Percentiles rank a stretch among this genome's conserved stretches.
Conservation (phyloP, 2,329 filamentous ascomycete species). For the Calonectria fujianensis region DNA sequence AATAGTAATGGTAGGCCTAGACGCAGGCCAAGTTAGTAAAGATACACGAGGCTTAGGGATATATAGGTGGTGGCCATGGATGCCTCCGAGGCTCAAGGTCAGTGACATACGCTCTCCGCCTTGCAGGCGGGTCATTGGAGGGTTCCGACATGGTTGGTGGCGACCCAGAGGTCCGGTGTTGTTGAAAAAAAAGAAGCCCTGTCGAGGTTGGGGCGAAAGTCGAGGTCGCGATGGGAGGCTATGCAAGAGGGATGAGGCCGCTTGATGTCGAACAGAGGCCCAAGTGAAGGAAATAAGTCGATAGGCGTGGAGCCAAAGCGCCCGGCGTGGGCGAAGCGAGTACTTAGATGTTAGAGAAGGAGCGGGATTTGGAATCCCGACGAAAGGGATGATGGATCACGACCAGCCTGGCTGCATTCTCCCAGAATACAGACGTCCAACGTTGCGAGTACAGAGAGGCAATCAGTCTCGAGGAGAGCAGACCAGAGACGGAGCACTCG, state of each 20-base stretch:
- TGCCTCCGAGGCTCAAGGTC: constrained; percentile 34
- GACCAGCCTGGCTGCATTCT: constrained; percentile 28
- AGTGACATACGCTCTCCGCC: constrained; percentile 53
- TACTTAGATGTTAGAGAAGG: constrained; percentile 39
- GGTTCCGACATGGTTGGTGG: constrained; percentile 49
- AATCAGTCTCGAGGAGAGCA: background rate
- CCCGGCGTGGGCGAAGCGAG: constrained; percentile 44
- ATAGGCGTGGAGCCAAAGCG: constrained; percentile 51
- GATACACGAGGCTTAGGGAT: constrained; percentile 34
- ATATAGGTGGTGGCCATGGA: constrained; percentile 27
- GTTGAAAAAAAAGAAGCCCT: constrained; percentile 40
- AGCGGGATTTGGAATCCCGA: constrained; percentile 36
- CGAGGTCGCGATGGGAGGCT: constrained; percentile 46
- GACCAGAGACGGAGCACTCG: constrained; percentile 15
- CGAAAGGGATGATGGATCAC: constrained; percentile 24
- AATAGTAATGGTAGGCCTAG: constrained; percentile 73
- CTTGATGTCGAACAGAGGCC: constrained; percentile 43
- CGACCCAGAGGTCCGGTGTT: constrained; percentile 32
- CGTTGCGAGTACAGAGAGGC: background rate
- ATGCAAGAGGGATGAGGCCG: constrained; percentile 47
- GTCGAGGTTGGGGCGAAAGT: background rate
- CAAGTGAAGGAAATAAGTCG: constrained; percentile 46
- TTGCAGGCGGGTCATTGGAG: constrained; percentile 47
- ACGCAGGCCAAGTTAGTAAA: constrained; percentile 44
- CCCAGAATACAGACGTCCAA: constrained; percentile 16